phyloP scores from a whole-genome alignment of 352 stramenopile genomes.

The Phytophthora uliginosa region DNA sequence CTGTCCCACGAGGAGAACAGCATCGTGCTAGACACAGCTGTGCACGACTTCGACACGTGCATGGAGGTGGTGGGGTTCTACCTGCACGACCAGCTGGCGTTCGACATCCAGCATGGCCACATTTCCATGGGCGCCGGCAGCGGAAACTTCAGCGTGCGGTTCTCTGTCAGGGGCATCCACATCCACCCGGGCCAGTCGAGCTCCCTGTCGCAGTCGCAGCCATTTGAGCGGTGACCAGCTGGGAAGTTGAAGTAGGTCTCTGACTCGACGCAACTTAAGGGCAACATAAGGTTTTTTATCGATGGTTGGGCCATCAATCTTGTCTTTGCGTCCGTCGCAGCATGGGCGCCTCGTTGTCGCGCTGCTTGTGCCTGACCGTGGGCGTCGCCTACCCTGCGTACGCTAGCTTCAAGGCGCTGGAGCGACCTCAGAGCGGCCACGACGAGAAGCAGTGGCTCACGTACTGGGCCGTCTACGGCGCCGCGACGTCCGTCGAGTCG shows the following conservation, averaged over 20 bases:
- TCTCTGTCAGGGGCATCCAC: conserved; percentile 71
- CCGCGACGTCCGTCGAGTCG: conserved; percentile 94
- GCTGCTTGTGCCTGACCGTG: conserved; percentile 59
- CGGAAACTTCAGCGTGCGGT: conserved; percentile 82
- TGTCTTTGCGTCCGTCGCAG: not conserved
- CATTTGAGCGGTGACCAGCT: conserved; percentile 5
- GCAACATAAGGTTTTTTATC: conserved; percentile 11
- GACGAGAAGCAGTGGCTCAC: conserved; percentile 92
- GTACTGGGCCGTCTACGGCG: conserved; percentile 97
- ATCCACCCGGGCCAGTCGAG: conserved; percentile 53
- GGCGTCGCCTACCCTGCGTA: conserved; percentile 77
- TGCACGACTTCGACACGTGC: conserved; percentile 74
- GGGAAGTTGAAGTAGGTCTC: conserved; percentile 22
- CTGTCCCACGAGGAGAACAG: conserved; percentile 72
- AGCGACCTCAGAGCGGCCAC: conserved; percentile 52
- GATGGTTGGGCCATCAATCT: conserved; percentile 10
- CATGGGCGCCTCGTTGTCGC: conserved; percentile 69
- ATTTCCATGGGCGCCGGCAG: conserved; percentile 67
- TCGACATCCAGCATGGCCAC: conserved; percentile 70
- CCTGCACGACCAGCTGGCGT: conserved; percentile 67
- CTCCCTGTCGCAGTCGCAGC: conserved; percentile 11
- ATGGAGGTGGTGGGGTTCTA: conserved; percentile 74
- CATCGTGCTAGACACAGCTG: conserved; percentile 59
- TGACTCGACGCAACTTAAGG: conserved; percentile 33
- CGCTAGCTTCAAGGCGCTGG: conserved; percentile 82